phyloP scores from a whole-genome alignment of 2,329 filamentous ascomycete species.

The Anthostomella pinea region DNA sequence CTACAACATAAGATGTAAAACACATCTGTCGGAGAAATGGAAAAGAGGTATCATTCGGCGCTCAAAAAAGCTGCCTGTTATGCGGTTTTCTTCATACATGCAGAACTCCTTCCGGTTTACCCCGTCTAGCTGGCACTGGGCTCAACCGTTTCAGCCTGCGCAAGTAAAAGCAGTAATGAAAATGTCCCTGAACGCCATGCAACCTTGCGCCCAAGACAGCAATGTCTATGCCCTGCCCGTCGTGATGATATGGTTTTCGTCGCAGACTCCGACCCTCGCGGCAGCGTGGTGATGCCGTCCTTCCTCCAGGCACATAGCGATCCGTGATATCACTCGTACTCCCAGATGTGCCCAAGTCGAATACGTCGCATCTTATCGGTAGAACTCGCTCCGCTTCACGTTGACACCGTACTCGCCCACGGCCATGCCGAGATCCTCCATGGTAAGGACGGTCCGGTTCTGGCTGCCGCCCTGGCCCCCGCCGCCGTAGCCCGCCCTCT shows the following conservation, averaged over 20 bases:
- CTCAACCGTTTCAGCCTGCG: no score
- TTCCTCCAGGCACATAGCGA: no score
- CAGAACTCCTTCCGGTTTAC: neutral
- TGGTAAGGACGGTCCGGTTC: constrained; percentile 91
- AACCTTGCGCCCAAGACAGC: no score
- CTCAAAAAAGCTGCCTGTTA: neutral
- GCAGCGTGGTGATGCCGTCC: no score
- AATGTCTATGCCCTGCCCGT: no score
- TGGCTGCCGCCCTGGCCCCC: constrained; percentile 85
- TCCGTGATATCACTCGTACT: no score
- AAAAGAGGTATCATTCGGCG: constrained; percentile 5
- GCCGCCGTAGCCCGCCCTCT: constrained; percentile 78
- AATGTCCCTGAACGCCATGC: no score
- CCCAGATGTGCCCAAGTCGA: no score
- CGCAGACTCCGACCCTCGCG: no score
- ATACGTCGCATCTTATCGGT: constrained; percentile 47
- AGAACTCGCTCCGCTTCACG: constrained; percentile 96
- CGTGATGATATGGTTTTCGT: no score
- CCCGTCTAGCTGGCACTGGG: no score
- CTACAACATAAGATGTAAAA: constrained; percentile 4
- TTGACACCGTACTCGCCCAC: constrained; percentile 97
- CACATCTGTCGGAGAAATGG: neutral
- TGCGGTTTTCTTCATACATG: constrained; percentile 1
- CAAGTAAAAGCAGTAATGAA: no score
- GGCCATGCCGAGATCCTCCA: constrained; percentile 98